A percentile compares a stretch with the other conserved stretches of the same genome.
phyloP scores from a whole-genome alignment of 2,329 filamentous ascomycete genomes.

The Eutypella sp. region DNA sequence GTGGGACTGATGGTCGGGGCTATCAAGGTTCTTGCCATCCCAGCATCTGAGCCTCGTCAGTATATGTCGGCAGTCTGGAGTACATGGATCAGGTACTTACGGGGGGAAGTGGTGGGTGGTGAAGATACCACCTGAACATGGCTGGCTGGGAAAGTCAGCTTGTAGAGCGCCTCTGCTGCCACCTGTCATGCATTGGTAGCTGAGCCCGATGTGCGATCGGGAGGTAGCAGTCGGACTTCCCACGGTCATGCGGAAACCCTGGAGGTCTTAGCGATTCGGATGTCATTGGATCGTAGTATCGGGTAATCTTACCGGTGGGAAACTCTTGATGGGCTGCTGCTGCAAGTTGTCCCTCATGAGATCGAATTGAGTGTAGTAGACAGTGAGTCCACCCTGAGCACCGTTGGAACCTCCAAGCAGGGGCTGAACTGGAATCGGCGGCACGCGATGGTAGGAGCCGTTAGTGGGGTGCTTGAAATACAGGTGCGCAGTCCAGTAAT shows the following conservation, averaged over 20 bases:
- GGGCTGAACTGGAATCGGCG: constrained; percentile 19
- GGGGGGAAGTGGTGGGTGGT: constrained; percentile 33
- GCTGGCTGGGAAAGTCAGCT: constrained; percentile 30
- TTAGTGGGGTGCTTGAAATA: constrained; percentile 23
- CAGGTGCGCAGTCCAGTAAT: constrained; percentile 19
- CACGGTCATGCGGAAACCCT: constrained; percentile 41
- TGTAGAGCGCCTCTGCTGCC: constrained; percentile 31
- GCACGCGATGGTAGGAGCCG: constrained; percentile 22
- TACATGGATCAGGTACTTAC: constrained; percentile 14
- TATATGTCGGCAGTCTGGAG: neutral
- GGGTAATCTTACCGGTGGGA: constrained; percentile 27
- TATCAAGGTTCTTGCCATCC: constrained; percentile 18
- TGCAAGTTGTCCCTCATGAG: constrained; percentile 14
- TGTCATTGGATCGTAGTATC: neutral
- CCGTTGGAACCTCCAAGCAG: constrained; percentile 18
- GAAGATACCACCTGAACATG: constrained; percentile 34
- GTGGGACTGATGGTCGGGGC: constrained; percentile 16
- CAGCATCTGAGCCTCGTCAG: constrained; percentile 12
- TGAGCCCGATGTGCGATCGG: constrained; percentile 27
- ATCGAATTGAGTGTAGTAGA: constrained; percentile 23
- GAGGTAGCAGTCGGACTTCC: constrained; percentile 23
- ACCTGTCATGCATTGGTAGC: constrained; percentile 34
- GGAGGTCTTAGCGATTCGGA: constrained; percentile 1
- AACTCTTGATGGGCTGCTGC: constrained; percentile 34
- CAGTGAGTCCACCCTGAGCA: constrained; percentile 20